Evolutionary conservation across 2,329 filamentous ascomycete species (phyloP), one percentile per base, ranked within the genome.

Genomic region (Cordyceps farinosa): DNA sequence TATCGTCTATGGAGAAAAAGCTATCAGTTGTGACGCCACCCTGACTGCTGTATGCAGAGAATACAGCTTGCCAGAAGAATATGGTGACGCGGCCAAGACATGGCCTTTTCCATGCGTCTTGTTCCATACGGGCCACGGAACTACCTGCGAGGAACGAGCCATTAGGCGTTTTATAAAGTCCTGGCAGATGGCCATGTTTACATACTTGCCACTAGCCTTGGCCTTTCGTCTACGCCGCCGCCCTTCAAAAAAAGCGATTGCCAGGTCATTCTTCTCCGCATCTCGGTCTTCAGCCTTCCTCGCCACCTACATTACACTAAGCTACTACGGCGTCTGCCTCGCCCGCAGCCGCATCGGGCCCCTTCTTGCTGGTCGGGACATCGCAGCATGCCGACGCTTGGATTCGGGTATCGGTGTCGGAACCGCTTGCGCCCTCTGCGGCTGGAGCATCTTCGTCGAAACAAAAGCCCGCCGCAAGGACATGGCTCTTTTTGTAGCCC

Each of bases 251-350:
- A 78, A 78, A 38, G 74, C 84, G 4, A 67, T 83, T 11, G 63
- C 88, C 27, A 76, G 77, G 29, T 85, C 87, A 1, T 63, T 90
- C 40, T 69, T 80, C 15, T 88, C 88, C 2, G 86, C 90, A 1
- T 76, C 82, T 13, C 84, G 89, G 34, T 93, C 90, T 4, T 92
- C 91, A 0, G 82, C 88, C 1, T 95, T 96, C 73, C 82, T 96
- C 1, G 90, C 87, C 3, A 78, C 86, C 0, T 96, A 94, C 74
- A 89, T 95, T 67, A 80, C 86, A 1, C 77, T 92, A 9, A 95
- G 93, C 73, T 96, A 93, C 78, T 96, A 96, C 72, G 87, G 89
- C 32, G 89, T 96, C 4, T 96, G 92, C 72, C 84, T 95, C 0
- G 81, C 86, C 5, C 85, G 92, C 51, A 92, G 88, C 1, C 83